Conservation (phyloP, 2,329 filamentous ascomycete species). For the Thyridium curvatum region DNA sequence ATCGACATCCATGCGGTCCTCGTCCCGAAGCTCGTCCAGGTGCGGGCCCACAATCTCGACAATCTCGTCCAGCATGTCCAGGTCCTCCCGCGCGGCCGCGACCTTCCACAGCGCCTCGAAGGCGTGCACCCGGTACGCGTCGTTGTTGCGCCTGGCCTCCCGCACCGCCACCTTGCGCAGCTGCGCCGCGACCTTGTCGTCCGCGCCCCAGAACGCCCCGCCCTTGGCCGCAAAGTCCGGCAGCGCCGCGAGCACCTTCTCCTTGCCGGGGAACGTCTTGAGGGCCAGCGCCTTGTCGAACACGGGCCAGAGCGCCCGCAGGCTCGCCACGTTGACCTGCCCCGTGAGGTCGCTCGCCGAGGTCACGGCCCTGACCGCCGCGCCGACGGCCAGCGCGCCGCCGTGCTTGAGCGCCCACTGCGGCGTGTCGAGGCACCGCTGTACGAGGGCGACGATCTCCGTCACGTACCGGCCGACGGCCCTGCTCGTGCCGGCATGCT, state of each 20-base stretch:
- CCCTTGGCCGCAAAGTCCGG: constrained; percentile 68
- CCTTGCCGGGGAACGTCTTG: constrained; percentile 92
- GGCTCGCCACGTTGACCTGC: constrained; percentile 52
- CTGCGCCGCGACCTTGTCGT: constrained; percentile 50
- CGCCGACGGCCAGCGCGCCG: constrained; percentile 73
- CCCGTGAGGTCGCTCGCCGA: constrained; percentile 48
- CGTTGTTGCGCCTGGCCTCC: constrained; percentile 89
- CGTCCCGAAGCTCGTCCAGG: constrained; percentile 51
- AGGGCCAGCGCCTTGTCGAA: constrained; percentile 76
- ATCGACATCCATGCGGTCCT: constrained; percentile 66
- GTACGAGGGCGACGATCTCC: constrained; percentile 70
- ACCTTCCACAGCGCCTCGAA: constrained; percentile 68
- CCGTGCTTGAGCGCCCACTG: constrained; percentile 91
- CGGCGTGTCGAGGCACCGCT: constrained; percentile 65
- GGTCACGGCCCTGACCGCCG: constrained; percentile 61
- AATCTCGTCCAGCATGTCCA: constrained; percentile 65
- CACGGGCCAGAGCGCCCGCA: constrained; percentile 70
- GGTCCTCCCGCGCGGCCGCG: constrained; percentile 58
- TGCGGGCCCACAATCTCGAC: constrained; percentile 56
- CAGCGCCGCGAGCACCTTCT: constrained; percentile 74
- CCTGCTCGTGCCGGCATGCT: constrained; percentile 80
- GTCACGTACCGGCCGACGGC: constrained; percentile 76
- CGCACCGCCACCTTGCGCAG: constrained; percentile 77
- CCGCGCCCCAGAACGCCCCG: constrained; percentile 45
- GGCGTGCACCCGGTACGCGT: constrained; percentile 72